A percentile compares a stretch with the other conserved stretches of the same genome.
phyloP scores from a whole-genome alignment of 805 yeast species.

The Kazachstania viticola region DNA sequence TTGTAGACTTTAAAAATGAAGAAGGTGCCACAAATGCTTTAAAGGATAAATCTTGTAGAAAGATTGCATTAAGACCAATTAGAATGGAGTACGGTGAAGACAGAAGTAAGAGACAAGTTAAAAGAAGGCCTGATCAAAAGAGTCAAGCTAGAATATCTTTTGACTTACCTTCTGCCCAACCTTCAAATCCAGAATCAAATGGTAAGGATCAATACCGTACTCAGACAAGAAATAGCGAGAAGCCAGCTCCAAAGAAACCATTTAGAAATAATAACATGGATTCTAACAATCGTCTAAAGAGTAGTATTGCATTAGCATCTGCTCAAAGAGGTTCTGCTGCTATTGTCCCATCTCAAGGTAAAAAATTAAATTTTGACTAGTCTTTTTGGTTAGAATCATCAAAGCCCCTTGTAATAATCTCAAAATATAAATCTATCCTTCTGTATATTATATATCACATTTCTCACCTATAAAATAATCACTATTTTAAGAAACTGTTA shows the following conservation, averaged over 20 bases:
- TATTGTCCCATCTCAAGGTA: conserved; percentile 83
- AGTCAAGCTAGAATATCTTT: conserved; percentile 17
- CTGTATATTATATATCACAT: not conserved
- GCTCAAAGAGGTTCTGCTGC: conserved; percentile 88
- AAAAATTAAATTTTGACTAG: conserved; percentile 61
- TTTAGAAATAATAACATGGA: conserved; percentile 14
- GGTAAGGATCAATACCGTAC: no score
- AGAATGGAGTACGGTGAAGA: conserved; percentile 94
- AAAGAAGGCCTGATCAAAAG: conserved; percentile 15
- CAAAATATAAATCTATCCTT: not conserved
- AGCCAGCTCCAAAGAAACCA: conserved; percentile 18
- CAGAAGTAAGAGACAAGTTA: conserved; percentile 66
- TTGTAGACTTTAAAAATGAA: conserved; percentile 73
- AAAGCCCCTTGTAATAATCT: not conserved
- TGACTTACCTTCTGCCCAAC: conserved; percentile 10
- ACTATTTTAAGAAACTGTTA: no score
- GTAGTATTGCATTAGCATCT: conserved; percentile 77
- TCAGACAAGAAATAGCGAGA: not conserved
- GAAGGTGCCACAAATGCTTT: conserved; percentile 77
- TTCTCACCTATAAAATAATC: no score
- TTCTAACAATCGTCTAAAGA: conserved; percentile 42
- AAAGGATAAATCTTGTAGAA: conserved; percentile 54
- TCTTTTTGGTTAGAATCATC: not conserved
- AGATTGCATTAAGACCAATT: conserved; percentile 59
- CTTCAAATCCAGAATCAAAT: conserved; percentile 2